These are phyloP conservation scores for Rhizophora mangle DNA, from an alignment of 345 rosid species.

Conservation along the genomic window DNA sequence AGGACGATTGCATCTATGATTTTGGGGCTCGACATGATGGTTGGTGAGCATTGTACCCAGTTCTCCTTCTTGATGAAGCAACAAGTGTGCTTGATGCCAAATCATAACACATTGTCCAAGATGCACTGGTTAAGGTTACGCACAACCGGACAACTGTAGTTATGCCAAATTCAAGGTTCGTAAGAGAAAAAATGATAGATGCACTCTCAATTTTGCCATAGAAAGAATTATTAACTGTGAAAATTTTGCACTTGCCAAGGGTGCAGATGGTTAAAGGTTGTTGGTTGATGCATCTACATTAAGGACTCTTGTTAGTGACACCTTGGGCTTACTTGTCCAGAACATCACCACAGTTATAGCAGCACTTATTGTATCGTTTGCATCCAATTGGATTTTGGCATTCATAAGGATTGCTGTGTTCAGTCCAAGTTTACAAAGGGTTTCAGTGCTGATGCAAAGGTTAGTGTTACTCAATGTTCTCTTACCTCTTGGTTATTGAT, in stretches of 20 bases:
- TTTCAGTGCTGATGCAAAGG: conserved; percentile 55
- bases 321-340: conserved; percentile 50
- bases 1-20: too few species aligned
- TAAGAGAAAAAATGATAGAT: background rate
- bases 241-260: conserved; percentile 31
- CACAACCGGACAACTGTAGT: too few species aligned
- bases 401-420: conserved; percentile 34
- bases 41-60: too few species aligned
- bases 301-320: conserved; percentile 51
- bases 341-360: conserved; percentile 44
- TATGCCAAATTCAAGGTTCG: conserved; percentile 53
- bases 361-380: conserved; percentile 47
- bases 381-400: conserved; percentile 60
- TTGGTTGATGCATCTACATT: conserved; percentile 59
- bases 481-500: too few species aligned
- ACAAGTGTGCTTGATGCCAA: too few species aligned
- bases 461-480: background rate
- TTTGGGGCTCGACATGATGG: too few species aligned
- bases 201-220: background rate
- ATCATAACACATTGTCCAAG: too few species aligned
- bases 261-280: conserved; percentile 61
- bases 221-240: background rate
- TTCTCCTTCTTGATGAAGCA: too few species aligned
- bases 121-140: too few species aligned
- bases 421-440: conserved; percentile 50